Conservation (phyloP, 2,329 filamentous ascomycete genomes). For the Xylariaceae sp. region DNA sequence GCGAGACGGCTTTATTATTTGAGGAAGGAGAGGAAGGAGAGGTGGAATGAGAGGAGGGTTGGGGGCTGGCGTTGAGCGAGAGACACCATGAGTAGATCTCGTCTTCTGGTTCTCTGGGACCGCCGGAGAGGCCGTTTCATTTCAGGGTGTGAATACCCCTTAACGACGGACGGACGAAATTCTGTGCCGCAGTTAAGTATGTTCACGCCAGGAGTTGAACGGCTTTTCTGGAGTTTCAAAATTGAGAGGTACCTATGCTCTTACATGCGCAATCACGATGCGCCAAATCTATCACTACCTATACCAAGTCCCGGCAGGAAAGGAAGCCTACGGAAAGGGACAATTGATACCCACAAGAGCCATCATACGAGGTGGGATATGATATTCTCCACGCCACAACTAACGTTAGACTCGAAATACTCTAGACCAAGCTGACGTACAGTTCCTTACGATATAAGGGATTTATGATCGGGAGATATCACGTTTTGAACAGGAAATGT, state of each 20-base stretch:
- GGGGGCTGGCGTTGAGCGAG: conserved; percentile 76
- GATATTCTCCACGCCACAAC: background rate
- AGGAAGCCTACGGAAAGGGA: background rate
- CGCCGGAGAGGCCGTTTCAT: no score
- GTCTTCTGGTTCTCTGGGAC: no score
- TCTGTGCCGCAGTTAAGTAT: no score
- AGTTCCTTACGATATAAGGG: background rate
- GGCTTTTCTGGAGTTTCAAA: no score
- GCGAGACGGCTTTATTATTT: conserved; percentile 73
- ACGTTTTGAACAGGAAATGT: background rate
- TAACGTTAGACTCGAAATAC: no score
- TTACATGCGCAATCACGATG: background rate
- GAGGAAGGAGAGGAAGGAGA: conserved; percentile 77
- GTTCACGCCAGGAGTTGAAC: no score
- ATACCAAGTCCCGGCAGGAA: background rate
- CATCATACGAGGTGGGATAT: background rate
- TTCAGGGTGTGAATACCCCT: no score
- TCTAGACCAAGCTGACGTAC: no score
- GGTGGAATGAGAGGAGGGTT: conserved; percentile 94
- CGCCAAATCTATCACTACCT: background rate
- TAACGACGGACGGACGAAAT: no score
- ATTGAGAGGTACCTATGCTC: background rate
- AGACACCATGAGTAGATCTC: background rate
- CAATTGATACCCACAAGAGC: background rate
- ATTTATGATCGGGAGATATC: background rate